Evolutionary conservation across 1,139 yeast genomes (phyloP), one percentile per base, ranked within the genome.

Genomic region (Candida sanyaensis): DNA sequence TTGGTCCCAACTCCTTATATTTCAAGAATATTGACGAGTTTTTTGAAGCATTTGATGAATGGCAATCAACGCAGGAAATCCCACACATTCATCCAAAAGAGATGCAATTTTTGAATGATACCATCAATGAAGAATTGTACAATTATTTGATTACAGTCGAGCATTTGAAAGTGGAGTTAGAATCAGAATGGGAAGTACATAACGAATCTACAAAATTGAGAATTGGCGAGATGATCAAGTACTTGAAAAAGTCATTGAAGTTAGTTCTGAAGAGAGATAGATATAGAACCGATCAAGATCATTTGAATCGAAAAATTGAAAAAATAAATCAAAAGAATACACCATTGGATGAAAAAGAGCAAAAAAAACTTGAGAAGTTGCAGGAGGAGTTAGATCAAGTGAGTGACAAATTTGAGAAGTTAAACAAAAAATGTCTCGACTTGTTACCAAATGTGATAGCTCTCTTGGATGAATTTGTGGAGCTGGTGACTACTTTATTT

Each of bases 401-500:
- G 6, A 66, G 65, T 29, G 56, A 57, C 2, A 60, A 66, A 9
- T 78, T 64, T 52, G 58, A 60, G 23, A 68, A 67, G 9, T 54
- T 78, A 21, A 77, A 77, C 57, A 65, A 64, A 12, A 77, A 75
- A 50, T 60, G 74, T 12, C 69, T 68, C 46, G 45, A 71, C 5
- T 57, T 69, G 2, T 64, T 81, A 23, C 87, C 87, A 2, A 78
- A 74, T 50, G 65, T 76, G 4, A 60, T 79, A 44, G 61, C 69
- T 6, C 66, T 73, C 37, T 60, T 81, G 48, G 81, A 81, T 31
- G 86, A 82, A 59, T 80, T 81, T 53, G 64, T 81, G 12, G 79
- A 73, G 41, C 64, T 66, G 41, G 50, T 80, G 10, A 63, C 78
- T 5, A 64, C 71, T 47, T 63, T 66, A 55, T 50, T 64, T 43